Evolutionary conservation across 257 asterid species (phyloP).

Genomic region (Gentiana straminea): DNA sequence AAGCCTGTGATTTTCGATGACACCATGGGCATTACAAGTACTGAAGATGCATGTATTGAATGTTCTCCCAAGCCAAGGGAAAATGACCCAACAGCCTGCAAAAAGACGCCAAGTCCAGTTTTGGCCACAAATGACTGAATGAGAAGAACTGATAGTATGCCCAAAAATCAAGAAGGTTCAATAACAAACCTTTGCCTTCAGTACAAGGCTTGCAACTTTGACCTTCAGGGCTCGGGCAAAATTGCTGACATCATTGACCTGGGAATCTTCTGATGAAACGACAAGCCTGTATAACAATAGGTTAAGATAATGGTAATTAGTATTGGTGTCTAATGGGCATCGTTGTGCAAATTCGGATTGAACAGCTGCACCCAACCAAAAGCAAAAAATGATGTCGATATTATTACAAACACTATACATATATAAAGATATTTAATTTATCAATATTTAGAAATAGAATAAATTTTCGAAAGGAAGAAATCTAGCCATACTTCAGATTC

Average conservation of each 20-base stretch:
- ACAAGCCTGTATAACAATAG: conserved; percentile 28
- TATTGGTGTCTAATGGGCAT: too few species aligned
- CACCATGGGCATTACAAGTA: conserved; percentile 94
- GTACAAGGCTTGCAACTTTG: conserved; percentile 41
- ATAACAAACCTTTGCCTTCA: conserved; percentile 59
- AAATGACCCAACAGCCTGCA: conserved; percentile 73
- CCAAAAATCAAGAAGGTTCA: not conserved
- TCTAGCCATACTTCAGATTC: not conserved
- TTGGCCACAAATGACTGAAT: not conserved
- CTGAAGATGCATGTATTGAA: conserved; percentile 71
- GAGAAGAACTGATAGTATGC: not conserved
- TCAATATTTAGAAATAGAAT: too few species aligned
- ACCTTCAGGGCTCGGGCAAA: conserved; percentile 38
- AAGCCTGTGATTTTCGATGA: conserved; percentile 84
- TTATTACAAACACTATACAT: too few species aligned
- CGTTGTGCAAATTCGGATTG: too few species aligned
- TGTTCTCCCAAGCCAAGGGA: conserved; percentile 75
- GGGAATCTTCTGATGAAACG: conserved; percentile 48
- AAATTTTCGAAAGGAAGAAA: too few species aligned
- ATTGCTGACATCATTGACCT: conserved; percentile 49
- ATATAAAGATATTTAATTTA: too few species aligned
- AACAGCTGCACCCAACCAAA: too few species aligned
- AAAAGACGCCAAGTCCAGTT: conserved; percentile 6
- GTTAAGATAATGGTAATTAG: too few species aligned
- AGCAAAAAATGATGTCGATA: too few species aligned